These are phyloP conservation scores for Panus rudis DNA, from an alignment of 768 basidiomycete species.

Conservation along the genomic window DNA sequence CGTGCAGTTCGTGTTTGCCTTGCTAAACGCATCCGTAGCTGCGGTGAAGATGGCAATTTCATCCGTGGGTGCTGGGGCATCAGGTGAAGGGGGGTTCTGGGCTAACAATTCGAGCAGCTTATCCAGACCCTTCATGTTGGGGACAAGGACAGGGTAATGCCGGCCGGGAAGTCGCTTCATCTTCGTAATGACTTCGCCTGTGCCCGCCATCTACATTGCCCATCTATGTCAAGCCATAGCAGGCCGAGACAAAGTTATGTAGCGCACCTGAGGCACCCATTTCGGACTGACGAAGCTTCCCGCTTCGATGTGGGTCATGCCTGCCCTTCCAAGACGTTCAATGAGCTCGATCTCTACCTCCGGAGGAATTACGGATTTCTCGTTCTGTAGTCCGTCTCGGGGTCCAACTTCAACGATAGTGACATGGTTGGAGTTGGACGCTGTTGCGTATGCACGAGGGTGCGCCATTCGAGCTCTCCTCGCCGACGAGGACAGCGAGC, in stretches of 20 bases:
- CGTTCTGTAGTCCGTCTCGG: conserved; percentile 89
- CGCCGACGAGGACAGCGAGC: too few relatives aligned
- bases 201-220: conserved; percentile 72
- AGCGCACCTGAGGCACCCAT: conserved; percentile 86
- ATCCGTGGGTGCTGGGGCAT: conserved; percentile 49
- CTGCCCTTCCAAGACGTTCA: conserved; percentile 62
- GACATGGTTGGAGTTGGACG: conserved; percentile 29
- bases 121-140: conserved; percentile 73
- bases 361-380: conserved; percentile 64
- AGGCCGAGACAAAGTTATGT: too few relatives aligned
- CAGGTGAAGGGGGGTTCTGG: conserved; percentile 21
- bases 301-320: conserved; percentile 65
- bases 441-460: neutral
- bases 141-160: conserved; percentile 75
- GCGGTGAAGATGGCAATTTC: conserved; percentile 89
- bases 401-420: conserved; percentile 88
- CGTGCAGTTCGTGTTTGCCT: conserved; percentile 78
- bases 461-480: too few relatives aligned
- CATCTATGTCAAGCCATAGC: neutral
- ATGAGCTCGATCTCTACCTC: conserved; percentile 77
- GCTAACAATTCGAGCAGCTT: conserved; percentile 54
- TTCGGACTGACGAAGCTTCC: conserved; percentile 92
- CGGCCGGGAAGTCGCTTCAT: conserved; percentile 47
- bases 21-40: conserved; percentile 79
- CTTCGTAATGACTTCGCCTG: conserved; percentile 59